Conservation (phyloP, 768 basidiomycete genomes). For the Floccularia luteovirens region DNA sequence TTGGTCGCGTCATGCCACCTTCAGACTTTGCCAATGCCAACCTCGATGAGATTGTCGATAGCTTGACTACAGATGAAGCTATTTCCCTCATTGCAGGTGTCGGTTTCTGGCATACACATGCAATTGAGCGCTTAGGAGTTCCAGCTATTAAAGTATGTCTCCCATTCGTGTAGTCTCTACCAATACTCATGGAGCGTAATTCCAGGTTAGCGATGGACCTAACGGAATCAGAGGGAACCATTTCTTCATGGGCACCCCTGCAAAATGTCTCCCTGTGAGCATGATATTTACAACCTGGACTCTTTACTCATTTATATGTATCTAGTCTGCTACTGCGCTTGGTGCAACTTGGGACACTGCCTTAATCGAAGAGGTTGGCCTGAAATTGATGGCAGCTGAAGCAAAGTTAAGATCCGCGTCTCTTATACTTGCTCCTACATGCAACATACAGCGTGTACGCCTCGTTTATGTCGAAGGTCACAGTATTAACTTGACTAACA, state of each 20-base stretch:
- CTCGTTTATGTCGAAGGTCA: conserved; percentile 3
- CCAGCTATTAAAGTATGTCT: conserved; percentile 58
- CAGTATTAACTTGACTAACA: too few relatives aligned
- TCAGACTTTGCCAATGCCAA: conserved; percentile 64
- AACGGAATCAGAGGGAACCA: conserved; percentile 70
- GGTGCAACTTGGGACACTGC: conserved; percentile 69
- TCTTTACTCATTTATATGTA: neutral
- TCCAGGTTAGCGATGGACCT: conserved; percentile 70
- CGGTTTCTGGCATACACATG: conserved; percentile 72
- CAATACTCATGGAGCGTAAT: neutral
- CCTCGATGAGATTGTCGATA: conserved; percentile 53
- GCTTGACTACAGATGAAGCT: conserved; percentile 67
- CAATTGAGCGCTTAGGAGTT: conserved; percentile 56
- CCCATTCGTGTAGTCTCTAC: neutral
- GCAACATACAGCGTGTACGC: conserved; percentile 75
- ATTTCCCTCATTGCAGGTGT: conserved; percentile 67
- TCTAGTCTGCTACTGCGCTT: conserved; percentile 59
- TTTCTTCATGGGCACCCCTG: conserved; percentile 77
- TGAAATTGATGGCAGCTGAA: conserved; percentile 61
- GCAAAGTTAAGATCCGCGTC: conserved; percentile 66
- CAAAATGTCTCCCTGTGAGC: conserved; percentile 66
- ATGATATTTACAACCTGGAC: neutral
- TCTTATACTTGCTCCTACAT: conserved; percentile 71
- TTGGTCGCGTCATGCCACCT: too few relatives aligned
- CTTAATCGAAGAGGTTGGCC: conserved; percentile 54